Evolutionary conservation across 176 grass and related monocot species (phyloP).

Genomic region (Carex cristatella): DNA sequence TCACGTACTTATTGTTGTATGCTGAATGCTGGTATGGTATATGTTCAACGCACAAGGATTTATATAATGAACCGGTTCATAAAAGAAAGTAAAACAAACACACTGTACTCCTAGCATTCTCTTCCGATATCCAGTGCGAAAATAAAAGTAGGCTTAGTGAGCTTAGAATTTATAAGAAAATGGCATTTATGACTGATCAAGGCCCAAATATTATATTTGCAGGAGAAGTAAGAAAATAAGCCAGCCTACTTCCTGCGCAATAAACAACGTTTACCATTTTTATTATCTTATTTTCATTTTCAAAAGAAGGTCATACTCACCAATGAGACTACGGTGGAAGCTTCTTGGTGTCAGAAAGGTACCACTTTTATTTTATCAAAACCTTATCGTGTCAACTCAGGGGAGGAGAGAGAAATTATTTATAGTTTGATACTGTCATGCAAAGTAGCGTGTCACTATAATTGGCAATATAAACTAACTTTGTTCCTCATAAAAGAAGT

Average conservation of each 20-base stretch:
- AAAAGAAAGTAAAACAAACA: background rate
- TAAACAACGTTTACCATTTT: background rate
- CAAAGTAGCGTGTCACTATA: slow-evolving; percentile 5
- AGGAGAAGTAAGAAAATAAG: background rate
- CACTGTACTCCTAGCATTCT: background rate
- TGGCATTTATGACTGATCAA: background rate
- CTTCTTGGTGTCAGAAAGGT: background rate
- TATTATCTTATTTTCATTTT: background rate
- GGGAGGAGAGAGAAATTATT: background rate
- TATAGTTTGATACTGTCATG: background rate
- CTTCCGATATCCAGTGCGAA: background rate
- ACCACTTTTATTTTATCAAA: background rate
- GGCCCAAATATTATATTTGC: background rate
- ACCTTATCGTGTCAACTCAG: background rate
- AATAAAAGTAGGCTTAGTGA: background rate
- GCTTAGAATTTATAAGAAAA: background rate
- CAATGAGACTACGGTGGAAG: background rate
- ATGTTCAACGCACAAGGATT: background rate
- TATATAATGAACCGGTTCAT: background rate
- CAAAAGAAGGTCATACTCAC: background rate
- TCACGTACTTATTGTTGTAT: background rate
- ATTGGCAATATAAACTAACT: background rate
- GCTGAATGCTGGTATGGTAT: background rate
- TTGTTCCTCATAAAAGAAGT: background rate
- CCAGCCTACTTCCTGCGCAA: background rate